Percentiles rank a stretch among this genome's conserved stretches.
phyloP scores from a whole-genome alignment of 768 basidiomycete species.

The Agaricus blazei region DNA sequence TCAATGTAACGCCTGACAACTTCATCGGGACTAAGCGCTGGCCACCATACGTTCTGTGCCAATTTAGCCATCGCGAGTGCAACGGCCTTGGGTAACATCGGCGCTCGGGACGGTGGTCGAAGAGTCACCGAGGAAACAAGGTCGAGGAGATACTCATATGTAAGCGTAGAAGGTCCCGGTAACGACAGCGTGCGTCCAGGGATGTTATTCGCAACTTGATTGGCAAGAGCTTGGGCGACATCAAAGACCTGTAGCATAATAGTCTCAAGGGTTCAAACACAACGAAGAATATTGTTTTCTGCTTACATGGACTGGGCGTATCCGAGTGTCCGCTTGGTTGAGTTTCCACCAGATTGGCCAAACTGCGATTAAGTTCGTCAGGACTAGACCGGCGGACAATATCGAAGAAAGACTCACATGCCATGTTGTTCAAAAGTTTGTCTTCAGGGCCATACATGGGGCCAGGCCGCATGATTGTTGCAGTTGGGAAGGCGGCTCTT shows the following conservation, averaged over 20 bases:
- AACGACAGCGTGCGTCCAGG: slow-evolving; percentile 69
- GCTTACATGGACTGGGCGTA: slow-evolving; percentile 89
- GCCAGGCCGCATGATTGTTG: slow-evolving; percentile 85
- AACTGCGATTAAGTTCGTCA: slow-evolving; percentile 36
- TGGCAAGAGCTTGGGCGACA: slow-evolving; percentile 87
- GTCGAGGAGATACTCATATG: slow-evolving; percentile 74
- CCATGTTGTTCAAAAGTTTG: slow-evolving; percentile 87
- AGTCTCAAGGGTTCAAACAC: slow-evolving; percentile 13
- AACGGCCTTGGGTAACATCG: slow-evolving; percentile 69
- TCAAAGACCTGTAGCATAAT: slow-evolving; percentile 66
- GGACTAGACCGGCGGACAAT: slow-evolving; percentile 3
- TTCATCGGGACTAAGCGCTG: slow-evolving; percentile 85
- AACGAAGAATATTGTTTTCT: slow-evolving; percentile 7
- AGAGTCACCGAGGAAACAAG: slow-evolving; percentile 80
- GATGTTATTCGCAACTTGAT: slow-evolving; percentile 61
- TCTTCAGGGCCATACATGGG: slow-evolving; percentile 94
- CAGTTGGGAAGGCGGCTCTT: slow-evolving; percentile 73
- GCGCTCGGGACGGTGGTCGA: slow-evolving; percentile 64
- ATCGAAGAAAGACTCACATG: slow-evolving; percentile 47
- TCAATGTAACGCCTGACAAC: slow-evolving; percentile 83
- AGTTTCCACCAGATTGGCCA: slow-evolving; percentile 95
- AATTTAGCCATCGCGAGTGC: slow-evolving; percentile 59
- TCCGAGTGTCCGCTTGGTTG: slow-evolving; percentile 81
- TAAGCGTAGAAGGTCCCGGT: slow-evolving; percentile 85
- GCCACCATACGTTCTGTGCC: slow-evolving; percentile 85